Conservation (phyloP, 495 filamentous ascomycete species). For the Staphylotrichum longicolle region DNA sequence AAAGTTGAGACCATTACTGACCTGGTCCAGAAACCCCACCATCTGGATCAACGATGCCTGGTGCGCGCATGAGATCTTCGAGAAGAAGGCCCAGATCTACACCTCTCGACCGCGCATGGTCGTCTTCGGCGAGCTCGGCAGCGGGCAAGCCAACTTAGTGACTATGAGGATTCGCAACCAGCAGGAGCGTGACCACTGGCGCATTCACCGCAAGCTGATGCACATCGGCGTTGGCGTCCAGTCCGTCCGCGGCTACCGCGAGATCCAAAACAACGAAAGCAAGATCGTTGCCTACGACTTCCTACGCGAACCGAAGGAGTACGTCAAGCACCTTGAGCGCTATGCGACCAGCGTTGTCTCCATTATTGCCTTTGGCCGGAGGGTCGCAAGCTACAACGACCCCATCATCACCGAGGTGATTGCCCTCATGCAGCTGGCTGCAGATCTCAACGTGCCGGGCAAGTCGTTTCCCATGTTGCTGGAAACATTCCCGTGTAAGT, state of each 20-base stretch:
- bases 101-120: slow-evolving; percentile 54
- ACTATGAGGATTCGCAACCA: slow-evolving; percentile 51
- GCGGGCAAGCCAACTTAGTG: slow-evolving; percentile 57
- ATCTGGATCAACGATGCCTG: slow-evolving; percentile 67
- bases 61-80: slow-evolving; percentile 54
- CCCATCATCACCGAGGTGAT: slow-evolving; percentile 62
- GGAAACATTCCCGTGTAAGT: slow-evolving; percentile 55
- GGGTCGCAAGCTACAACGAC: slow-evolving; percentile 57
- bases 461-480: slow-evolving; percentile 61
- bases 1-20: neutral
- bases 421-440: slow-evolving; percentile 60
- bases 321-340: slow-evolving; percentile 62
- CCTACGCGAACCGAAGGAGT: slow-evolving; percentile 46
- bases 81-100: slow-evolving; percentile 57
- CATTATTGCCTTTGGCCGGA: slow-evolving; percentile 60
- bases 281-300: slow-evolving; percentile 53
- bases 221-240: slow-evolving; percentile 61
- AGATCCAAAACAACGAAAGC: slow-evolving; percentile 60
- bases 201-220: slow-evolving; percentile 60
- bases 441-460: slow-evolving; percentile 63
- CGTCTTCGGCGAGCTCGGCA: slow-evolving; percentile 59
- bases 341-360: slow-evolving; percentile 65
- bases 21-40: slow-evolving; percentile 50
- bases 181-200: slow-evolving; percentile 58
- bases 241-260: slow-evolving; percentile 57